These are phyloP conservation scores for Globisporangium cederbergense DNA, from an alignment of 352 stramenopile species.

Conservation along the genomic window DNA sequence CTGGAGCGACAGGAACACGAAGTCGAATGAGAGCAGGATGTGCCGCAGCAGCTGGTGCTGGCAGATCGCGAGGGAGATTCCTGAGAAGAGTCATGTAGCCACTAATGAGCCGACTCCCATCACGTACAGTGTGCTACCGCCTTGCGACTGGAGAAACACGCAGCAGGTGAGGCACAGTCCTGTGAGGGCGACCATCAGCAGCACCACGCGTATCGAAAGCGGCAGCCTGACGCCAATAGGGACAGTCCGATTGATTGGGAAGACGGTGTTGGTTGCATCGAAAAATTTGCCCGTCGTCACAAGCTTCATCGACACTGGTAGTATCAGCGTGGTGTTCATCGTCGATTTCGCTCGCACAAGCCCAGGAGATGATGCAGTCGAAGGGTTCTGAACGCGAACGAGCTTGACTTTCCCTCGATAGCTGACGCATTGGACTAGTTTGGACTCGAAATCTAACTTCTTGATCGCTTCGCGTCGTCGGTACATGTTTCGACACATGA, in stretches of 20 bases:
- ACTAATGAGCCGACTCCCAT: neutral
- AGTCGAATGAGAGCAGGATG: slow-evolving; percentile 19
- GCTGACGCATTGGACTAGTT: slow-evolving; percentile 5
- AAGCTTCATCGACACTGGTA: slow-evolving; percentile 1
- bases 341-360: neutral
- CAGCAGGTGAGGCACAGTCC: slow-evolving; percentile 1
- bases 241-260: neutral
- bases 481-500: slow-evolving; percentile 6
- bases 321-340: neutral
- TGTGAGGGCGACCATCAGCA: neutral
- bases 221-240: neutral
- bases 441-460: neutral
- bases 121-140: neutral
- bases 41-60: slow-evolving; percentile 12
- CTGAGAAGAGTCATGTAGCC: neutral
- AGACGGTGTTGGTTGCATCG: slow-evolving; percentile 1
- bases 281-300: neutral
- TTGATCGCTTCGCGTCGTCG: slow-evolving; percentile 1
- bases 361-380: neutral
- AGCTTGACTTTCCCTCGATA: slow-evolving; percentile 3
- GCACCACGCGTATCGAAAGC: neutral
- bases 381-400: neutral
- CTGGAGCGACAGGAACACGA: slow-evolving; percentile 19
- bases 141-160: neutral
- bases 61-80: neutral